phyloP scores from a whole-genome alignment of 1,284 basidiomycete genomes.

The Ganoderma leucocontextum region DNA sequence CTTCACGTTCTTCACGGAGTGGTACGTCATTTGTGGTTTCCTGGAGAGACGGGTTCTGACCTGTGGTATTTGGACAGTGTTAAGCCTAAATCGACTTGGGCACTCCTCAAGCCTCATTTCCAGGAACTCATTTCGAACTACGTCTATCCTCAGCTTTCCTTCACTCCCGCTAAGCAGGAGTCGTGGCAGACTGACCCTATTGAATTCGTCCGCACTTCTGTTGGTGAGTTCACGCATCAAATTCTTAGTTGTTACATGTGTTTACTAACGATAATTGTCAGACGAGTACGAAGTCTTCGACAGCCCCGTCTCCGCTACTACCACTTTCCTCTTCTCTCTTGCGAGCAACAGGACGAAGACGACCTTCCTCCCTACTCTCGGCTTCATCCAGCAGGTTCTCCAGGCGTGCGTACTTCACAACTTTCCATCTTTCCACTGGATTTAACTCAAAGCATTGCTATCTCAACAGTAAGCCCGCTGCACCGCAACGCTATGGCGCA shows the following conservation, averaged over 20 bases:
- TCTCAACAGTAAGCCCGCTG: constrained; percentile 54
- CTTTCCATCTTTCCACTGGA: too few relatives aligned
- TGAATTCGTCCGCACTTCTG: constrained; percentile 77
- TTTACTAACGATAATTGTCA: constrained; percentile 37
- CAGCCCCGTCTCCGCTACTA: constrained; percentile 79
- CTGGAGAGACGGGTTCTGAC: too few relatives aligned
- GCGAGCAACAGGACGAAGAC: constrained; percentile 81
- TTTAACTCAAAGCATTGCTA: not conserved
- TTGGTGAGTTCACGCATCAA: constrained; percentile 57
- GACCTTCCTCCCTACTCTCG: constrained; percentile 80
- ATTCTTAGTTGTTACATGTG: not conserved
- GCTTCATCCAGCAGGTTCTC: constrained; percentile 77
- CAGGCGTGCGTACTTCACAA: constrained; percentile 61
- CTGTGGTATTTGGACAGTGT: constrained; percentile 55
- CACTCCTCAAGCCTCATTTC: constrained; percentile 83
- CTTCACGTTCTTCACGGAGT: constrained; percentile 85
- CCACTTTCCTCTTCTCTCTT: constrained; percentile 79
- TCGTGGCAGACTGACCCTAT: constrained; percentile 83
- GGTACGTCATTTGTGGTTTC: constrained; percentile 55
- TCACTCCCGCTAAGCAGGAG: constrained; percentile 70
- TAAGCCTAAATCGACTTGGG: constrained; percentile 90
- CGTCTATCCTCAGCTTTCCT: constrained; percentile 87
- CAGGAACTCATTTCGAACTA: constrained; percentile 78
- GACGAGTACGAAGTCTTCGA: constrained; percentile 84
- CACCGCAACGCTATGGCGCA: constrained; percentile 81